phyloP scores from a whole-genome alignment of 352 stramenopile genomes.

The Globisporangium spinosum region DNA sequence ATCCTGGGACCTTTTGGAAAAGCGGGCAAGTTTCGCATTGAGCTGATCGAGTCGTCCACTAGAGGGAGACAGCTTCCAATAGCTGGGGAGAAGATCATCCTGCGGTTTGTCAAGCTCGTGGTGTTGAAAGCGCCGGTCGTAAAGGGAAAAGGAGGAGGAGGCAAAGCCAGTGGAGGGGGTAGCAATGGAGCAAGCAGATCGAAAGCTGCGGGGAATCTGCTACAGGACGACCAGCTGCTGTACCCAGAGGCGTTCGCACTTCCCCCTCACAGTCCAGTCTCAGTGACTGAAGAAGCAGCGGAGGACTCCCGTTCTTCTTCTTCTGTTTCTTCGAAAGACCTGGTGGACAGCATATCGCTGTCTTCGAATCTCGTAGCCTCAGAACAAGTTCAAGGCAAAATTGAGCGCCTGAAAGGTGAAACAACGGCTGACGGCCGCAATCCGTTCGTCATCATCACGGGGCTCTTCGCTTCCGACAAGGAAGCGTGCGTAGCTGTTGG shows the following conservation, averaged over 20 bases:
- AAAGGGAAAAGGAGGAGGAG: conserved; percentile 16
- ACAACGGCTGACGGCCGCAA: conserved; percentile 60
- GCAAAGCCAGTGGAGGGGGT: background rate
- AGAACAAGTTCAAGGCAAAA: conserved; percentile 19
- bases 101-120: conserved; percentile 60
- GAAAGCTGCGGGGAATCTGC: conserved; percentile 20
- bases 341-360: background rate
- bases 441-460: conserved; percentile 53
- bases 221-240: conserved; percentile 41
- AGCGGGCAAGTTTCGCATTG: conserved; percentile 68
- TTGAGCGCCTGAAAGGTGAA: conserved; percentile 71
- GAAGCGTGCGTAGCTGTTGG: conserved; percentile 37
- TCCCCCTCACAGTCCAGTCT: background rate
- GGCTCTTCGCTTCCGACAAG: conserved; percentile 46
- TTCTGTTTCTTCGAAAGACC: no score
- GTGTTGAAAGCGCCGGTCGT: conserved; percentile 36
- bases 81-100: conserved; percentile 39
- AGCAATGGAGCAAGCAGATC: background rate
- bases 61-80: conserved; percentile 12
- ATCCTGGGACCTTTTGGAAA: conserved; percentile 81
- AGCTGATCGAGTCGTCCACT: conserved; percentile 17
- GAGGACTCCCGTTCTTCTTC: background rate
- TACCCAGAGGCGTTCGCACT: conserved; percentile 45
- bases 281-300: background rate
- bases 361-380: background rate